Conservation (phyloP, 2,329 filamentous ascomycete genomes). For the Penicillium sp. region DNA sequence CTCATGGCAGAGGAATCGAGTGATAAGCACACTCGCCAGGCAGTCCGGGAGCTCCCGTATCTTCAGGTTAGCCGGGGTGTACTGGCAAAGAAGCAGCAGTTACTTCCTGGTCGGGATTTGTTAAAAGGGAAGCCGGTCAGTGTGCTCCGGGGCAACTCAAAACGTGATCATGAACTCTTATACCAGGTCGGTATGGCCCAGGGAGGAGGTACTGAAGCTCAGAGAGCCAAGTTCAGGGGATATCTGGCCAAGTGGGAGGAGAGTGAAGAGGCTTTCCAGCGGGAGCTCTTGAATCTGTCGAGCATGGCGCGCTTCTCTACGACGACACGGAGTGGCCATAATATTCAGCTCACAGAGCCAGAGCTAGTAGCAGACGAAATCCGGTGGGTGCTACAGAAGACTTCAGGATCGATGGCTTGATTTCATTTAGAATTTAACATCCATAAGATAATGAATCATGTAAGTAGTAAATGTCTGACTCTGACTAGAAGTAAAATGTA, state of each 20-base stretch:
- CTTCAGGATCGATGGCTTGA: too few species aligned
- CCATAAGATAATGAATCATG: too few species aligned
- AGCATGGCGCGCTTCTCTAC: neutral
- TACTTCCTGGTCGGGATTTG: neutral
- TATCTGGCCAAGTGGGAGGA: too few species aligned
- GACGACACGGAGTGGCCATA: neutral
- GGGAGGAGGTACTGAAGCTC: neutral
- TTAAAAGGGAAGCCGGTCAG: neutral
- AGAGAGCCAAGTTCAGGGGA: neutral
- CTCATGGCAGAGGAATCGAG: slow-evolving; percentile 1
- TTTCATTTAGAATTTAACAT: too few species aligned
- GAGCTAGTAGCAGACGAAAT: neutral
- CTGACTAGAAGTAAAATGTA: too few species aligned
- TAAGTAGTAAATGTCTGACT: too few species aligned
- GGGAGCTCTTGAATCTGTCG: neutral
- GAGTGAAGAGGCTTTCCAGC: neutral
- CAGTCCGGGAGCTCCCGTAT: neutral
- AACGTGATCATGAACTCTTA: neutral
- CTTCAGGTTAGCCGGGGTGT: neutral
- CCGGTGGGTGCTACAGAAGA: neutral
- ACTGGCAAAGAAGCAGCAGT: neutral
- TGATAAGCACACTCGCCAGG: neutral
- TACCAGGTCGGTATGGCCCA: neutral
- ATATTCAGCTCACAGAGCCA: neutral
- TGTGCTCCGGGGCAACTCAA: neutral